Conservation (phyloP, 2,329 filamentous ascomycete species). For the Exophiala lecanii-corni region DNA sequence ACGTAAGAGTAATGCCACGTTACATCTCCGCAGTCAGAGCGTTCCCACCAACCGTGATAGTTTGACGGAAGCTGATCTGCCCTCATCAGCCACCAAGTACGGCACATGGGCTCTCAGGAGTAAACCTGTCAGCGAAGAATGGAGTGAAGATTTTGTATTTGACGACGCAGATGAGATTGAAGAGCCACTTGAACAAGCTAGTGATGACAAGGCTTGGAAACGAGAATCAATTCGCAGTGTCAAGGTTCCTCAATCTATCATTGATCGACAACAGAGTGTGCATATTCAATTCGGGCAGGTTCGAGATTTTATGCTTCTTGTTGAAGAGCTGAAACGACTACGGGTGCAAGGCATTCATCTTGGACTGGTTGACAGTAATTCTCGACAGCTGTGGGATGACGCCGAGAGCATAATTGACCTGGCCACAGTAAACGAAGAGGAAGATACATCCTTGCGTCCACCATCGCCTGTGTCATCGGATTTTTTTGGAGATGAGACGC, state of each 20-base stretch:
- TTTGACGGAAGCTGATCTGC: conserved; percentile 44
- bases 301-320: conserved; percentile 59
- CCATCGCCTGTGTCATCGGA: conserved; percentile 54
- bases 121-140: conserved; percentile 63
- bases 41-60: conserved; percentile 55
- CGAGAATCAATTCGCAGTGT: conserved; percentile 33
- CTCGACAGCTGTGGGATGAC: conserved; percentile 57
- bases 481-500: conserved; percentile 46
- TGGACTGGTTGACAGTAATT: conserved; percentile 50
- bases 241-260: conserved; percentile 56
- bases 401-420: conserved; percentile 64
- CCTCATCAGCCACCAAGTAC: conserved; percentile 54
- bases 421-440: conserved; percentile 60
- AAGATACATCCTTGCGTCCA: conserved; percentile 46
- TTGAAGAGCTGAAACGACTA: conserved; percentile 62
- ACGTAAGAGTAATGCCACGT: conserved; percentile 54
- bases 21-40: conserved; percentile 63
- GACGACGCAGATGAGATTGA: conserved; percentile 46
- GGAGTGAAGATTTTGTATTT: conserved; percentile 66
- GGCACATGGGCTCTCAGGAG: conserved; percentile 63
- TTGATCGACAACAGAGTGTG: conserved; percentile 61
- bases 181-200: conserved; percentile 11
- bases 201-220: conserved; percentile 13
- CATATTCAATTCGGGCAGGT: conserved; percentile 62
- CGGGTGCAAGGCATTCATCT: conserved; percentile 51